Evolutionary conservation across 345 rosid species (phyloP).

Genomic region (Boechera divaricarpa): DNA sequence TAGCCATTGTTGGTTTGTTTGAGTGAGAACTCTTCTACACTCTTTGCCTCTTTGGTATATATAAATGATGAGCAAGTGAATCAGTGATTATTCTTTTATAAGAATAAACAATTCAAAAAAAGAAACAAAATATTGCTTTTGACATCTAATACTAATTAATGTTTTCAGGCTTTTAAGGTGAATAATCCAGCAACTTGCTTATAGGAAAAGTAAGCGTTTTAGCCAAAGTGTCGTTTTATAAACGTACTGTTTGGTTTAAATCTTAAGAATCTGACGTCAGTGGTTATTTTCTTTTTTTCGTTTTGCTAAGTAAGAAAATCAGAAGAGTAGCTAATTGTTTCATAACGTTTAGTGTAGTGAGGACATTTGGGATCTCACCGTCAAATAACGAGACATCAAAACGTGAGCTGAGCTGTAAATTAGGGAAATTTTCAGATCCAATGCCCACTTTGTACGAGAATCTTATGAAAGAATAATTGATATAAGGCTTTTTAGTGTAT

Average conservation of each 20-base stretch:
- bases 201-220: constrained; percentile 25
- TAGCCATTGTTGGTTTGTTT: constrained; percentile 39
- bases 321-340: neutral
- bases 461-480: constrained; percentile 3
- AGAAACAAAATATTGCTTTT: neutral
- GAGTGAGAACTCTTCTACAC: constrained; percentile 16
- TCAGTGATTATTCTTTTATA: constrained; percentile 17
- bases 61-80: constrained; percentile 24
- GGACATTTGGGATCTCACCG: constrained; percentile 18
- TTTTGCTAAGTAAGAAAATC: neutral
- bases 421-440: constrained; percentile 33
- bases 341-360: constrained; percentile 4
- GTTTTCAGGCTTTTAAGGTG: constrained; percentile 38
- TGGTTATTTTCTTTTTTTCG: neutral
- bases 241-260: constrained; percentile 9
- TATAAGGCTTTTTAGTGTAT: neutral
- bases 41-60: constrained; percentile 28
- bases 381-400: constrained; percentile 30
- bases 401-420: constrained; percentile 36
- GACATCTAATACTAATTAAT: constrained; percentile 1
- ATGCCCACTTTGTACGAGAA: constrained; percentile 33
- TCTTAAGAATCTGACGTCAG: neutral
- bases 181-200: constrained; percentile 39
- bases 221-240: constrained; percentile 16
- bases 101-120: neutral